phyloP scores from a whole-genome alignment of 2,329 filamentous ascomycete genomes.

The Cylindrodendrum hubeiense region DNA sequence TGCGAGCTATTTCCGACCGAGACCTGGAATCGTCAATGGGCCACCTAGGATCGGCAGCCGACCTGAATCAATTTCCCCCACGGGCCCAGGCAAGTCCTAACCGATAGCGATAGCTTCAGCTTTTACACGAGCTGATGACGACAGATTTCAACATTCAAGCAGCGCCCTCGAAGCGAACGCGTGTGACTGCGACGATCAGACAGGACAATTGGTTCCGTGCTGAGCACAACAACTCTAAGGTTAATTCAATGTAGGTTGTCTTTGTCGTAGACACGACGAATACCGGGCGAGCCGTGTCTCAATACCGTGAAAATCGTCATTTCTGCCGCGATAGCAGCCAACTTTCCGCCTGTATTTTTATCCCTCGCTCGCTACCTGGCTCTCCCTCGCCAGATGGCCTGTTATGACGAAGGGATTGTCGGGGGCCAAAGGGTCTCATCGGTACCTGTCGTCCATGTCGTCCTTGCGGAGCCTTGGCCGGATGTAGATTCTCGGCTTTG shows the following conservation, averaged over 20 bases:
- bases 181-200: slow-evolving; percentile 8
- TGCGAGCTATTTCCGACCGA: slow-evolving; percentile 15
- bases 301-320: slow-evolving; percentile 15
- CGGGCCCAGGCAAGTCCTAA: slow-evolving; percentile 15
- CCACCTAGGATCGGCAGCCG: slow-evolving; percentile 13
- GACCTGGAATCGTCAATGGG: slow-evolving; percentile 1
- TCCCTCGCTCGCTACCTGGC: slow-evolving; percentile 22
- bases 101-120: slow-evolving; percentile 19
- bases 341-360: slow-evolving; percentile 20
- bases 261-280: slow-evolving; percentile 28
- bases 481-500: slow-evolving; percentile 29
- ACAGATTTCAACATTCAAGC: slow-evolving; percentile 12
- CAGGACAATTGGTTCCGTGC: slow-evolving; percentile 23
- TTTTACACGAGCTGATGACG: slow-evolving; percentile 21
- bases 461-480: slow-evolving; percentile 22
- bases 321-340: slow-evolving; percentile 17
- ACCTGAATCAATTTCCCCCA: slow-evolving; percentile 27
- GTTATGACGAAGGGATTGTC: slow-evolving; percentile 39
- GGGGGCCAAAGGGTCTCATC: slow-evolving; percentile 30
- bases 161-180: background rate
- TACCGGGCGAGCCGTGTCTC: slow-evolving; percentile 37
- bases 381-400: slow-evolving; percentile 34
- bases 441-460: slow-evolving; percentile 28
- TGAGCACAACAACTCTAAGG: slow-evolving; percentile 32
- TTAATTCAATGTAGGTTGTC: slow-evolving; percentile 34